Evolutionary conservation across 139 green algal species (phyloP).

Genomic region (Chlamydomonas sphaeroides): DNA sequence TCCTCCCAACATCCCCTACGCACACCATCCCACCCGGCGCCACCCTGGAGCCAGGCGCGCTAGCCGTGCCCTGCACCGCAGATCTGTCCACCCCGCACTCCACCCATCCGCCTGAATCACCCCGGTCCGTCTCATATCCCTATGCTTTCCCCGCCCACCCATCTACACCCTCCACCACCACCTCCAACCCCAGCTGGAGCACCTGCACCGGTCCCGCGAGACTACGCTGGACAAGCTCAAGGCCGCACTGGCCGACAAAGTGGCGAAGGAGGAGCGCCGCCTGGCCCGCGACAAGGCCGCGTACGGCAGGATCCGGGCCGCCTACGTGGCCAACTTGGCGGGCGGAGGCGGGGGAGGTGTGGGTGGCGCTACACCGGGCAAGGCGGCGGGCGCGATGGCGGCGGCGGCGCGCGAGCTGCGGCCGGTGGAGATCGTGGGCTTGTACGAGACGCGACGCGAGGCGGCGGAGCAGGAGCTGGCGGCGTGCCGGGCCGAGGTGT

Average conservation of each 20-base stretch:
- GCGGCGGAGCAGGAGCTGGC: conserved; percentile 63
- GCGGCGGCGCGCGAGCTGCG: conserved; percentile 76
- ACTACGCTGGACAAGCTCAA: conserved; percentile 56
- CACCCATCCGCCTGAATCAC: too few relatives aligned
- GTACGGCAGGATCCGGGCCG: conserved; percentile 44
- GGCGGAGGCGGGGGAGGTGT: not conserved
- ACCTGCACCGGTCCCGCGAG: conserved; percentile 53
- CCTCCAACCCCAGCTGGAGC: conserved; percentile 31
- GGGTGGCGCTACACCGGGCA: not conserved
- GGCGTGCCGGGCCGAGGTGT: conserved; percentile 62
- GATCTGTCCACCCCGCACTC: too few relatives aligned
- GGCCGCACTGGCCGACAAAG: conserved; percentile 55
- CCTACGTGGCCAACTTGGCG: not conserved
- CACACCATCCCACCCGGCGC: too few relatives aligned
- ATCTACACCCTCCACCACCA: too few relatives aligned
- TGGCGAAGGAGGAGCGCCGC: conserved; percentile 69
- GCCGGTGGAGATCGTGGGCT: conserved; percentile 76
- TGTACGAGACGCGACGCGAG: conserved; percentile 77
- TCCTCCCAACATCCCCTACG: too few relatives aligned
- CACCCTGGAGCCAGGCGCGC: too few relatives aligned
- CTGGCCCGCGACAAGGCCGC: conserved; percentile 65
- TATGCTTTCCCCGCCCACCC: too few relatives aligned
- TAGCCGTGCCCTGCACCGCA: too few relatives aligned
- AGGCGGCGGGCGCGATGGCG: conserved; percentile 58
- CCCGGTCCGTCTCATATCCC: too few relatives aligned